Percentiles rank a stretch among this genome's conserved stretches.
Evolutionary conservation across 192 early-diverging fungal species (phyloP).

Genomic region (Coemansia sp.): DNA sequence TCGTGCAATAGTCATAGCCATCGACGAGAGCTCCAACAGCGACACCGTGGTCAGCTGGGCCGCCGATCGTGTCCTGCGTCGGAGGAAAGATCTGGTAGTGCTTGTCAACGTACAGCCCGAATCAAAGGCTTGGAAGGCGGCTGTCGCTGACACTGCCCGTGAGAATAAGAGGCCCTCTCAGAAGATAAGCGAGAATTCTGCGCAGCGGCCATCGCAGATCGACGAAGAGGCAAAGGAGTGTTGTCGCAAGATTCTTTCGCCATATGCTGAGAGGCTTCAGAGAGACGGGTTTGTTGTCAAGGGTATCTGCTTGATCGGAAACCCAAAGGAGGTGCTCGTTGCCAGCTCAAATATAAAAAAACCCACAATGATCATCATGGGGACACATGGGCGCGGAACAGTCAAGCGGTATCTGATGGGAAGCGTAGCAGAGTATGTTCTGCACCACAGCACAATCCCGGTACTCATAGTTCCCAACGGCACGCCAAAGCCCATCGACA

Average conservation of each 20-base stretch:
- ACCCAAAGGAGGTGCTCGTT: slow-evolving; percentile 53
- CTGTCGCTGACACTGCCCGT: background rate
- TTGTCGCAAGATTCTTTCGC: slow-evolving; percentile 41
- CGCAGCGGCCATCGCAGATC: slow-evolving; percentile 14
- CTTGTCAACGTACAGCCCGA: slow-evolving; percentile 54
- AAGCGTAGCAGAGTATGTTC: slow-evolving; percentile 65
- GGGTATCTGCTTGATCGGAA: slow-evolving; percentile 52
- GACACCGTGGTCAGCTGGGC: slow-evolving; percentile 45
- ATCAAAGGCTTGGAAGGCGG: slow-evolving; percentile 42
- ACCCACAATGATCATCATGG: slow-evolving; percentile 69
- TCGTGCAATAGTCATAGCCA: slow-evolving; percentile 46
- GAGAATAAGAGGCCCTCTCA: background rate
- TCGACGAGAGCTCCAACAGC: slow-evolving; percentile 51
- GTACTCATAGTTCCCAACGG: slow-evolving; percentile 65
- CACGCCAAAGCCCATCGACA: slow-evolving; percentile 15
- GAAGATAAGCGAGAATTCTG: background rate
- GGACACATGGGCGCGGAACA: slow-evolving; percentile 65
- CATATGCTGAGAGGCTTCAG: slow-evolving; percentile 46
- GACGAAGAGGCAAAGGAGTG: slow-evolving; percentile 52
- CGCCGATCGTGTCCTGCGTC: slow-evolving; percentile 45
- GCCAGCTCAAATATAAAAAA: slow-evolving; percentile 53
- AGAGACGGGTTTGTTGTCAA: slow-evolving; percentile 54
- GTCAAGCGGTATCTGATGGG: slow-evolving; percentile 69
- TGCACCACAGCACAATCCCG: slow-evolving; percentile 67
- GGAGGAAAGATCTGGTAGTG: slow-evolving; percentile 50